Conservation (phyloP, 1,284 basidiomycete genomes). For the Athelia sp. region DNA sequence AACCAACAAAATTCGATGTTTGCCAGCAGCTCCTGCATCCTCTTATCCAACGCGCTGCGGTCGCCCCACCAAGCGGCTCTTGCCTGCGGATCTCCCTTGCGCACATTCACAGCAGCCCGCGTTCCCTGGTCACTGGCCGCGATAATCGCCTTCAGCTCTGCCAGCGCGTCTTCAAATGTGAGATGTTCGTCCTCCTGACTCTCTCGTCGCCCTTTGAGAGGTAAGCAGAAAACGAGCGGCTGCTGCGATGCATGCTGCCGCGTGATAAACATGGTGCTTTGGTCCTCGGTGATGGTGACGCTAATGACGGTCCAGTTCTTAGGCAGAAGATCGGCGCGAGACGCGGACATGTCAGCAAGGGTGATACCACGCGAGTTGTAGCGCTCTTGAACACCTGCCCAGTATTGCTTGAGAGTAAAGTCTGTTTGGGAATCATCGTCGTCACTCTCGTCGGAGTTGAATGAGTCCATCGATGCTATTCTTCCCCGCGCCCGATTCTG, state of each 20-base stretch:
- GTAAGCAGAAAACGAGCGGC: constrained; percentile 84
- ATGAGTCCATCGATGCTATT: constrained; percentile 15
- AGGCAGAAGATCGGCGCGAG: constrained; percentile 53
- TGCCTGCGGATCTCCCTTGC: constrained; percentile 58
- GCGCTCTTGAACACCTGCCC: constrained; percentile 49
- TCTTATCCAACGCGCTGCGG: constrained; percentile 69
- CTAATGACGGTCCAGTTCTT: constrained; percentile 82
- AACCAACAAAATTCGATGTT: constrained; percentile 96
- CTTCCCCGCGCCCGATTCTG: constrained; percentile 8
- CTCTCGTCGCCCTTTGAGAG: constrained; percentile 81
- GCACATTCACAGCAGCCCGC: constrained; percentile 68
- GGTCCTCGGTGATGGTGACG: constrained; percentile 80
- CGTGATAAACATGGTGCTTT: constrained; percentile 79
- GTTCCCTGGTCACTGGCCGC: constrained; percentile 73
- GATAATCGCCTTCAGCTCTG: constrained; percentile 79
- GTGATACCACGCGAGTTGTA: constrained; percentile 47
- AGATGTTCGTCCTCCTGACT: constrained; percentile 69
- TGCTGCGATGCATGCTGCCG: constrained; percentile 62
- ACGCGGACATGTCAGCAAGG: constrained; percentile 28
- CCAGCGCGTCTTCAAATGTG: constrained; percentile 69
- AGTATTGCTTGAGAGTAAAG: constrained; percentile 45
- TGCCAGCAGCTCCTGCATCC: constrained; percentile 72
- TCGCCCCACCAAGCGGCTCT: constrained; percentile 83
- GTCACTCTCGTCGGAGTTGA: constrained; percentile 20
- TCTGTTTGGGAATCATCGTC: constrained; percentile 35